A percentile compares a stretch with the other conserved stretches of the same genome.
Evolutionary conservation across 768 basidiomycete species (phyloP).

Genomic region (Pulveroboletus frians): DNA sequence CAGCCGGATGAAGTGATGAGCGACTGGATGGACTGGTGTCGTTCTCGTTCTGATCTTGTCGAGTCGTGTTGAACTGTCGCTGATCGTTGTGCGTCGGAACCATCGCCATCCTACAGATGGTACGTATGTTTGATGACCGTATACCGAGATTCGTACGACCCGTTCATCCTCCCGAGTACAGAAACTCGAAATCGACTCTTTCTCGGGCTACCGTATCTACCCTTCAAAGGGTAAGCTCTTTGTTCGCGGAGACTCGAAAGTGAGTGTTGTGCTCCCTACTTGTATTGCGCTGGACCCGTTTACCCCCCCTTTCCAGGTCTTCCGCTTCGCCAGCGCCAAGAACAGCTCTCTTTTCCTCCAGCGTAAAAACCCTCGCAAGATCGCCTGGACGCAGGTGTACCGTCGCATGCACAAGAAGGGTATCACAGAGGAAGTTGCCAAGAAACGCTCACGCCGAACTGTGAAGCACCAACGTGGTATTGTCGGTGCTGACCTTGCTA

Average conservation of each 20-base stretch:
- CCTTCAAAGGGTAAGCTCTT: constrained; percentile 95
- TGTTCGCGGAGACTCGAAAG: constrained; percentile 95
- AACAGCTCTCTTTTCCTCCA: constrained; percentile 95
- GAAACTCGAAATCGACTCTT: constrained; percentile 99
- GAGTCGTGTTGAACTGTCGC: constrained; percentile 9
- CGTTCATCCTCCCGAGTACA: constrained; percentile 28
- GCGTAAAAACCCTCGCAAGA: constrained; percentile 99
- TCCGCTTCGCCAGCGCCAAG: constrained; percentile 93
- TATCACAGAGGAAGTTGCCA: constrained; percentile 96
- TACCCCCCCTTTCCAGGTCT: constrained; percentile 55
- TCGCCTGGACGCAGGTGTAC: constrained; percentile 93
- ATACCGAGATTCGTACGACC: background rate
- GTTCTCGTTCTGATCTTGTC: constrained; percentile 11
- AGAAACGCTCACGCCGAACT: constrained; percentile 95
- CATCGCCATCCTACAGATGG: constrained; percentile 16
- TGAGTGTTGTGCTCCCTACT: constrained; percentile 30
- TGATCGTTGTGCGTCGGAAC: constrained; percentile 8
- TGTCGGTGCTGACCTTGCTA: constrained; percentile 89
- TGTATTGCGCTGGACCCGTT: background rate
- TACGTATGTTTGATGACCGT: constrained; percentile 10
- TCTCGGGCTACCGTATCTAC: constrained; percentile 98
- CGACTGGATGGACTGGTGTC: constrained; percentile 35
- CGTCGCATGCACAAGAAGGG: constrained; percentile 99
- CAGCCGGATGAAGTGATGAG: constrained; percentile 40
- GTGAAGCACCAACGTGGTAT: constrained; percentile 99